Evolutionary conservation across 371 early-diverging fungal species (phyloP).

Genomic region (Catenaria anguillulae): DNA sequence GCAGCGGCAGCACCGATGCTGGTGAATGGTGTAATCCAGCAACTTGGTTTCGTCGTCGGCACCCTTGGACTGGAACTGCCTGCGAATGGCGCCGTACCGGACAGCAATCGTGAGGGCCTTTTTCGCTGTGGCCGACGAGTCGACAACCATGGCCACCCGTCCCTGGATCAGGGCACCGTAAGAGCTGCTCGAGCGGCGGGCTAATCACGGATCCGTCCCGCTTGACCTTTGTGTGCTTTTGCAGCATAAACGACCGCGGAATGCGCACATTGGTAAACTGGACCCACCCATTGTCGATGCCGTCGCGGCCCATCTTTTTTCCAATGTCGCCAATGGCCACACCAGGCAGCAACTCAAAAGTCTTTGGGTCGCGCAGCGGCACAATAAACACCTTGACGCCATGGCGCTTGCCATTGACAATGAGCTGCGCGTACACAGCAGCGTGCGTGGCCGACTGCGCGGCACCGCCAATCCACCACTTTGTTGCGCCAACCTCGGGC

Average conservation of each 20-base stretch:
- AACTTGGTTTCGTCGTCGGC: slow-evolving; percentile 60
- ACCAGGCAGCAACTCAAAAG: slow-evolving; percentile 38
- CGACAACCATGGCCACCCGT: slow-evolving; percentile 77
- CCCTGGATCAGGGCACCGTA: slow-evolving; percentile 81
- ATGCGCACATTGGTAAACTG: slow-evolving; percentile 67
- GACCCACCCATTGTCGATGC: slow-evolving; percentile 38
- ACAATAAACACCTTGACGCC: slow-evolving; percentile 66
- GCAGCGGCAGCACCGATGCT: slow-evolving; percentile 78
- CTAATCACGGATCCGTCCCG: slow-evolving; percentile 33
- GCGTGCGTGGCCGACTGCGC: slow-evolving; percentile 70
- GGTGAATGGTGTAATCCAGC: slow-evolving; percentile 81
- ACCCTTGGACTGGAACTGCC: slow-evolving; percentile 55
- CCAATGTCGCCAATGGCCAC: slow-evolving; percentile 56
- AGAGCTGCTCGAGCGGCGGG: slow-evolving; percentile 47
- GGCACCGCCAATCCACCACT: slow-evolving; percentile 95
- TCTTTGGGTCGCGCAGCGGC: slow-evolving; percentile 47
- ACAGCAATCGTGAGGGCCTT: slow-evolving; percentile 80
- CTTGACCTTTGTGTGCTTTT: slow-evolving; percentile 85
- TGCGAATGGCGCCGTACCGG: slow-evolving; percentile 79
- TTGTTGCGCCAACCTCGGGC: neutral
- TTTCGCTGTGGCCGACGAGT: slow-evolving; percentile 73
- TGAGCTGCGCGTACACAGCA: slow-evolving; percentile 62
- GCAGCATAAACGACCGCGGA: slow-evolving; percentile 65
- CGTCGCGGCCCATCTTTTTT: slow-evolving; percentile 34
- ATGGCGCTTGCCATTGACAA: slow-evolving; percentile 56